Evolutionary conservation across 2,329 filamentous ascomycete species (phyloP).

Genomic region (Fusarium mangiferae): DNA sequence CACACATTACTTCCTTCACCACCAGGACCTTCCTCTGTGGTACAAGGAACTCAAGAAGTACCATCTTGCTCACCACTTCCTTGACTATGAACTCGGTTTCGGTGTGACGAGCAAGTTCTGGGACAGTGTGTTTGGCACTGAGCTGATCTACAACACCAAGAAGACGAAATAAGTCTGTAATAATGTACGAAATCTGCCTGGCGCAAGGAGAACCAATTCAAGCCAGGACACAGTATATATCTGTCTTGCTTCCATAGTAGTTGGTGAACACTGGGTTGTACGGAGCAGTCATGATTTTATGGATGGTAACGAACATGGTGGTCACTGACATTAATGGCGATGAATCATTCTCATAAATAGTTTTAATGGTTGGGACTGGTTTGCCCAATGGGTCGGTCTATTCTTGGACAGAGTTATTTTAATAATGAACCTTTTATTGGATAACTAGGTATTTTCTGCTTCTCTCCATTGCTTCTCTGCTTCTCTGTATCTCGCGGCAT

Average conservation of each 20-base stretch:
- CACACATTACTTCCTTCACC: conserved; percentile 98
- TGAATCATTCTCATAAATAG: conserved; percentile 32
- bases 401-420: conserved; percentile 34
- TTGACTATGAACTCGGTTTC: conserved; percentile 97
- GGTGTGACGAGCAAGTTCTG: conserved; percentile 97
- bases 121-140: conserved; percentile 92
- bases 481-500: neutral
- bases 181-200: neutral
- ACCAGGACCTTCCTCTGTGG: conserved; percentile 88
- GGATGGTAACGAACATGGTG: conserved; percentile 43
- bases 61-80: conserved; percentile 96
- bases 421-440: conserved; percentile 27
- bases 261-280: conserved; percentile 34
- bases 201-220: neutral
- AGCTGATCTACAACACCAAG: conserved; percentile 63
- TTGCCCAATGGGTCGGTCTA: conserved; percentile 25
- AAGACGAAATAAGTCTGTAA: conserved; percentile 46
- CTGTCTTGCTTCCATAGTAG: conserved; percentile 18
- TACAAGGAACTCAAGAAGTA: conserved; percentile 97
- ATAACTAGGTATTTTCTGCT: neutral
- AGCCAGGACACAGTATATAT: conserved; percentile 31
- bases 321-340: conserved; percentile 39
- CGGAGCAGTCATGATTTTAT: conserved; percentile 40
- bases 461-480: neutral
- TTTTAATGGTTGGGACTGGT: conserved; percentile 43